phyloP scores from a whole-genome alignment of 2,329 filamentous ascomycete species.

The Fusarium sp. region DNA sequence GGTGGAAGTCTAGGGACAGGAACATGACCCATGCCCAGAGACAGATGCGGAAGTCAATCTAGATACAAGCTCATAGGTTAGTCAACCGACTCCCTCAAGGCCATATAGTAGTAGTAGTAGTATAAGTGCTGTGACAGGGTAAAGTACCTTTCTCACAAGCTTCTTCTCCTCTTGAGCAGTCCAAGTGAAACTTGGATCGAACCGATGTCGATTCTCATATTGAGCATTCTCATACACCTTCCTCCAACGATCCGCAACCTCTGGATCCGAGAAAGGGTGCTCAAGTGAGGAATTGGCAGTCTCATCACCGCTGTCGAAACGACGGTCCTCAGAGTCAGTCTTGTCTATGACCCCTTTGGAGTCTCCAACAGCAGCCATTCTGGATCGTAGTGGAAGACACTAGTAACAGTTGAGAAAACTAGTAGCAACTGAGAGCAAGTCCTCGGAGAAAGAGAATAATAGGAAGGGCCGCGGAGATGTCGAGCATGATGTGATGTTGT shows the following conservation, averaged over 20 bases:
- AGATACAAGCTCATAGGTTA: conserved; percentile 20
- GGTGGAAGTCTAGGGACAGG: conserved; percentile 56
- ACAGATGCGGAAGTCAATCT: conserved; percentile 58
- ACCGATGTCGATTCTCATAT: conserved; percentile 70
- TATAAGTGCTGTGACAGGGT: too few species aligned
- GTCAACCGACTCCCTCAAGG: too few species aligned
- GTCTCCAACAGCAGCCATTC: conserved; percentile 23
- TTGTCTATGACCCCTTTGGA: conserved; percentile 23
- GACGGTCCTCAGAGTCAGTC: conserved; percentile 16
- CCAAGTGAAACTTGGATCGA: conserved; percentile 58
- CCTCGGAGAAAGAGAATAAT: conserved; percentile 15
- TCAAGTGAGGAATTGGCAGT: conserved; percentile 39
- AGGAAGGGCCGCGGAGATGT: conserved; percentile 30
- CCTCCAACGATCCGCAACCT: conserved; percentile 62
- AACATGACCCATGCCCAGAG: conserved; percentile 59
- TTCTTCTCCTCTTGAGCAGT: conserved; percentile 58
- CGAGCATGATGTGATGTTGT: neutral
- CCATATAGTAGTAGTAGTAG: too few species aligned
- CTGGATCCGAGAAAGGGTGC: conserved; percentile 61
- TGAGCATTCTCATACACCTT: conserved; percentile 62
- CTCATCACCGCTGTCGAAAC: conserved; percentile 36
- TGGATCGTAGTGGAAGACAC: neutral
- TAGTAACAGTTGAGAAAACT: neutral
- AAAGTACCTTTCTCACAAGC: conserved; percentile 54
- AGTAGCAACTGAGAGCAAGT: neutral